A percentile compares a stretch with the other conserved stretches of the same genome.
phyloP scores from a whole-genome alignment of 2,329 filamentous ascomycete genomes.

The Endothia cerciana region DNA sequence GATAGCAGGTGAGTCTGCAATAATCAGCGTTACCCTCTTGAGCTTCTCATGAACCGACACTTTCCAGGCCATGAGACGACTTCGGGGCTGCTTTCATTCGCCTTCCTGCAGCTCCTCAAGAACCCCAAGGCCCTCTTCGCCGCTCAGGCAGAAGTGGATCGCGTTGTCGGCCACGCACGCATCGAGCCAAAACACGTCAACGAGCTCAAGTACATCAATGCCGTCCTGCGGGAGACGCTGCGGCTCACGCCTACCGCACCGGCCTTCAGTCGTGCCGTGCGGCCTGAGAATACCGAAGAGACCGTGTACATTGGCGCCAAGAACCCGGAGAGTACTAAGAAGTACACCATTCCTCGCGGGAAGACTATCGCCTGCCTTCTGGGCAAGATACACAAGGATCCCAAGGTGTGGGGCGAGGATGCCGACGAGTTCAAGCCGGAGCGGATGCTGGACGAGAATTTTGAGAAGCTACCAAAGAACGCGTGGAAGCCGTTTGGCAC shows the following conservation, averaged over 20 bases:
- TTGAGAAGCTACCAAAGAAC: constrained; percentile 44
- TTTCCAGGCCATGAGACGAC: constrained; percentile 57
- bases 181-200: constrained; percentile 1
- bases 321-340: constrained; percentile 15
- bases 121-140: constrained; percentile 51
- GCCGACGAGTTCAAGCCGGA: constrained; percentile 31
- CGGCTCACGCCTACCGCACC: constrained; percentile 31
- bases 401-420: constrained; percentile 30
- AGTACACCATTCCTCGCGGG: constrained; percentile 26
- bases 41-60: background rate
- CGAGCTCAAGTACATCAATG: constrained; percentile 29
- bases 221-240: constrained; percentile 30
- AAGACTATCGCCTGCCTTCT: constrained; percentile 23
- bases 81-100: constrained; percentile 53
- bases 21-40: too few relatives aligned
- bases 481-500: constrained; percentile 59
- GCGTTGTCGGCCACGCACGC: constrained; percentile 45
- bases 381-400: constrained; percentile 29
- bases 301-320: constrained; percentile 11
- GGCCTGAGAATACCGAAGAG: constrained; percentile 10
- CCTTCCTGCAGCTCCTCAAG: constrained; percentile 54
- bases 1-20: constrained; percentile 44
- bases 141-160: constrained; percentile 57
- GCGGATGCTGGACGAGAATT: constrained; percentile 41
- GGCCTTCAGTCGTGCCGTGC: constrained; percentile 20